Conservation (phyloP, 148 eudicot genomes). For the Heliamphora exappendiculata region DNA sequence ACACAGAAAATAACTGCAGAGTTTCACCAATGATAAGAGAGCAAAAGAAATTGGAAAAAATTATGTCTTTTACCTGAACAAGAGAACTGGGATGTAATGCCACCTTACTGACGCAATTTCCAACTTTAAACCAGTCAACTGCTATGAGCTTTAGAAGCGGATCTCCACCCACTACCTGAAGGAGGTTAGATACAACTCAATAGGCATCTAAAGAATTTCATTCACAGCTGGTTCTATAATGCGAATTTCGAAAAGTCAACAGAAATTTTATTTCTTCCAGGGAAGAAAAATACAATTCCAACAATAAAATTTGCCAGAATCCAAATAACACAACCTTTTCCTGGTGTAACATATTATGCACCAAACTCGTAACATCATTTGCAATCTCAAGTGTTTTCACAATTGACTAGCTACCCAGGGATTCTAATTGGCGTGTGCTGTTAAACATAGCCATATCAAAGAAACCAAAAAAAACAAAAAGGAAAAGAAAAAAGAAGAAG, state of each 20-base stretch:
- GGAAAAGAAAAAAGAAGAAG: not conserved
- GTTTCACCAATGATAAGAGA: not conserved
- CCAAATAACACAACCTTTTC: not conserved
- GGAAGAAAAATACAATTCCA: not conserved
- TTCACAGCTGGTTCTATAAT: no score
- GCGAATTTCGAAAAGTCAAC: no score
- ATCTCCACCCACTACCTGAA: slow-evolving; percentile 83
- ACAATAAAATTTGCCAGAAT: not conserved
- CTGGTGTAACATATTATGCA: not conserved
- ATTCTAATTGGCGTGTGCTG: not conserved
- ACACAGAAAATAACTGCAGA: not conserved
- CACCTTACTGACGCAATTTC: slow-evolving; percentile 47
- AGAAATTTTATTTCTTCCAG: not conserved
- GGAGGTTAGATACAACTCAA: not conserved
- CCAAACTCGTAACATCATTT: not conserved
- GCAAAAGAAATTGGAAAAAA: not conserved
- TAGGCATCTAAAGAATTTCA: not conserved
- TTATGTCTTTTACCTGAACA: slow-evolving; percentile 57
- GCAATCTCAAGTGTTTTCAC: slow-evolving; percentile 2
- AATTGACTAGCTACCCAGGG: not conserved
- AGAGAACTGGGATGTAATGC: slow-evolving; percentile 81
- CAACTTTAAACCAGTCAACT: slow-evolving; percentile 96
- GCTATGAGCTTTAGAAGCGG: slow-evolving; percentile 93
- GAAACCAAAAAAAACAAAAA: no score
- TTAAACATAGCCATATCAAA: not conserved